phyloP scores from a whole-genome alignment of 345 rosid species.

The Clarkia xantiana region DNA sequence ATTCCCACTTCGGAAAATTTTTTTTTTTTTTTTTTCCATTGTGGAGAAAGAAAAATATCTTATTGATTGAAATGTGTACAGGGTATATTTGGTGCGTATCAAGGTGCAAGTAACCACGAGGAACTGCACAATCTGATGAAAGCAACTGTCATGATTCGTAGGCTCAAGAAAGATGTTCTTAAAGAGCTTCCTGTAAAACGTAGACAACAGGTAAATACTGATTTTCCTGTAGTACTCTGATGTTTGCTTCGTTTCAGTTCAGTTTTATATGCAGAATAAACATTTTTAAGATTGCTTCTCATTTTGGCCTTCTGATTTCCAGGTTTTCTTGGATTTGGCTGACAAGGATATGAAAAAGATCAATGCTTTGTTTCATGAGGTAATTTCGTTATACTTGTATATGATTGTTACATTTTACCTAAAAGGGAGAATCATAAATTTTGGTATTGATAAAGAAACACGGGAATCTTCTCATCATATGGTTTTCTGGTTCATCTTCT shows the following conservation, averaged over 20 bases:
- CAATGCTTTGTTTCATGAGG: constrained; percentile 76
- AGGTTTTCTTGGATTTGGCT: constrained; percentile 85
- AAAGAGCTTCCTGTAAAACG: constrained; percentile 76
- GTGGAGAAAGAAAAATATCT: neutral
- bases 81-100: constrained; percentile 79
- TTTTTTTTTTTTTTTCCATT: neutral
- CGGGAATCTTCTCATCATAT: too few relatives aligned
- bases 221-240: too few relatives aligned
- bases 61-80: constrained; percentile 10
- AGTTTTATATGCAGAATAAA: too few relatives aligned
- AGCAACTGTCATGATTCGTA: constrained; percentile 92
- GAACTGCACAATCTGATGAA: constrained; percentile 94
- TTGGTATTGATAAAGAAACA: too few relatives aligned
- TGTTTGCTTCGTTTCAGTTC: too few relatives aligned
- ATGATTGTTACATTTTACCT: neutral
- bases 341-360: constrained; percentile 70
- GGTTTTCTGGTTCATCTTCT: neutral
- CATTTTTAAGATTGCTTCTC: neutral
- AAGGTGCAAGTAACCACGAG: constrained; percentile 95
- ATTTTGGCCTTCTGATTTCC: constrained; percentile 11
- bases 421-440: too few relatives aligned
- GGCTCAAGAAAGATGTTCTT: constrained; percentile 90
- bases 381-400: constrained; percentile 11
- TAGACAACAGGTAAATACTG: constrained; percentile 60
- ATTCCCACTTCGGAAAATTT: neutral